Evolutionary conservation across 768 basidiomycete species (phyloP).

Genomic region (Dioszegia hungarica): DNA sequence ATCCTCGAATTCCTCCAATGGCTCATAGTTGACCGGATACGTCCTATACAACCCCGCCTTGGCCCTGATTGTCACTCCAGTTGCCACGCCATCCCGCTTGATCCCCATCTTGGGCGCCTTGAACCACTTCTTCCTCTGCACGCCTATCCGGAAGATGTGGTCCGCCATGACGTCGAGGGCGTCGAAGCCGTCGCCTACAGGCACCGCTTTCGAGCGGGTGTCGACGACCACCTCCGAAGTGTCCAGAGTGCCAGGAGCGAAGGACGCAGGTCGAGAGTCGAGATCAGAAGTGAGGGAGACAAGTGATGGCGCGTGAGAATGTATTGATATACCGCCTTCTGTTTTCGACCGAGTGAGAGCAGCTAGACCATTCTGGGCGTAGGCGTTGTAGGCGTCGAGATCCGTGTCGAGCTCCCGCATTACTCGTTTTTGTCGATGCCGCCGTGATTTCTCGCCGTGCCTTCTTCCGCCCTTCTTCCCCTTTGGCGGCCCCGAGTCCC

Average conservation of each 20-base stretch:
- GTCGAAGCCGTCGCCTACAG: slow-evolving; percentile 40
- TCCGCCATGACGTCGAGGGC: slow-evolving; percentile 47
- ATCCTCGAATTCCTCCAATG: slow-evolving; percentile 73
- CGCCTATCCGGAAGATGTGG: slow-evolving; percentile 39
- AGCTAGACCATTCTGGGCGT: slow-evolving; percentile 31
- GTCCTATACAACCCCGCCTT: slow-evolving; percentile 54
- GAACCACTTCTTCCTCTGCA: slow-evolving; percentile 43
- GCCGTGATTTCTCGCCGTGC: slow-evolving; percentile 13
- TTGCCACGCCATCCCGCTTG: slow-evolving; percentile 24
- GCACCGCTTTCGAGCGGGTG: slow-evolving; percentile 20
- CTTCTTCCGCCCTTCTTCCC: not conserved
- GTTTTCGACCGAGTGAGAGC: slow-evolving; percentile 15
- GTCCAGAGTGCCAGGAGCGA: not conserved
- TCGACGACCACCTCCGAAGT: not conserved
- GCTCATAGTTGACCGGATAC: slow-evolving; percentile 81
- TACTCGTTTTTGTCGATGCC: slow-evolving; percentile 25
- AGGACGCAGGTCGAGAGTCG: not conserved
- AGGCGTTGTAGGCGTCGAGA: slow-evolving; percentile 37
- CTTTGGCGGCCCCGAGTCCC: slow-evolving; percentile 24
- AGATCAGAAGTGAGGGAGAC: not conserved
- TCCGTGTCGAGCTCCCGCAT: slow-evolving; percentile 30
- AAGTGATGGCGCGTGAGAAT: not conserved
- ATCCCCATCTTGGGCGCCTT: slow-evolving; percentile 29
- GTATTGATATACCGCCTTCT: not conserved
- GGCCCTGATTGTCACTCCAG: slow-evolving; percentile 37